Evolutionary conservation across 768 basidiomycete genomes (phyloP).

Genomic region (Tephrocybe sp.): DNA sequence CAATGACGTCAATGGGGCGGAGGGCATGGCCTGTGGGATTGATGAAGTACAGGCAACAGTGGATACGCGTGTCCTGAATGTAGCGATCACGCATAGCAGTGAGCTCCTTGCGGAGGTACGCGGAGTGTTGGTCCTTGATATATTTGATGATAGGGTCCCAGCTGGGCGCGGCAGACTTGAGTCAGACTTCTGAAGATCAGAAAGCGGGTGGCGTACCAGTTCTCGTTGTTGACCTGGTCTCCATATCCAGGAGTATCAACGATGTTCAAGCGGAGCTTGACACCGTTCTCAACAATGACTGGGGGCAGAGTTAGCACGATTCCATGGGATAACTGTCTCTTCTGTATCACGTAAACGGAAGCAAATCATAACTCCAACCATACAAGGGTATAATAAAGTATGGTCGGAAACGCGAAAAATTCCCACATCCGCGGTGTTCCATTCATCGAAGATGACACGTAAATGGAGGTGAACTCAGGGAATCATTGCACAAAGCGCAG

Average conservation of each 20-base stretch:
- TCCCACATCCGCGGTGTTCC: neutral
- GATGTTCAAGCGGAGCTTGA: slow-evolving; percentile 92
- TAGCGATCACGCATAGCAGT: slow-evolving; percentile 98
- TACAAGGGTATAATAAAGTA: too few relatives aligned
- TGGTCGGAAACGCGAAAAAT: neutral
- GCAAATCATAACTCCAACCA: neutral
- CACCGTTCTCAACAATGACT: slow-evolving; percentile 98
- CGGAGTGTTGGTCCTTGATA: slow-evolving; percentile 99
- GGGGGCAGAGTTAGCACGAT: slow-evolving; percentile 3
- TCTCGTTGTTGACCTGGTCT: slow-evolving; percentile 98
- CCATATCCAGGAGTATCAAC: slow-evolving; percentile 99
- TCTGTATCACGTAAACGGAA: slow-evolving; percentile 8
- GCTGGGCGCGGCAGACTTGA: slow-evolving; percentile 38
- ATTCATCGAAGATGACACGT: neutral
- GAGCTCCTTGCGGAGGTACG: slow-evolving; percentile 97
- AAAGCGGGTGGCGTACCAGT: slow-evolving; percentile 61
- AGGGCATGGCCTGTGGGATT: slow-evolving; percentile 98
- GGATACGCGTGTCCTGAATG: slow-evolving; percentile 97
- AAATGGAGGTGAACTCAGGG: neutral
- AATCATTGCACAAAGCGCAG: neutral
- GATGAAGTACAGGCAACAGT: slow-evolving; percentile 98
- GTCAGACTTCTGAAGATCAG: slow-evolving; percentile 4
- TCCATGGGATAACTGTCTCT: neutral
- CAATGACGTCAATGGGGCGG: slow-evolving; percentile 95
- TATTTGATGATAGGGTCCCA: slow-evolving; percentile 99